phyloP scores from a whole-genome alignment of 1,284 basidiomycete species.

The Chiua sp. region DNA sequence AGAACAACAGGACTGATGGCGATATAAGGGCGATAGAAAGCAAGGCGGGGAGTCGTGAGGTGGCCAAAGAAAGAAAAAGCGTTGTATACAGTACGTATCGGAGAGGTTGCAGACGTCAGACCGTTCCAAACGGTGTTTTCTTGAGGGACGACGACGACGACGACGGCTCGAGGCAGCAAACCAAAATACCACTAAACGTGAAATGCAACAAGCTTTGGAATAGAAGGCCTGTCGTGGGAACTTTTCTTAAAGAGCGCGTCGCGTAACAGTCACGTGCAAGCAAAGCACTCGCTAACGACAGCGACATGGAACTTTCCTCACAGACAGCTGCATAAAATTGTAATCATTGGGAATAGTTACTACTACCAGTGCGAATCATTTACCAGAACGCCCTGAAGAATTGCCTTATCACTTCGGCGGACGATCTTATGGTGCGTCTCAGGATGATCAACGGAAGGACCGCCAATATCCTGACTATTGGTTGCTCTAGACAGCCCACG shows the following conservation, averaged over 20 bases:
- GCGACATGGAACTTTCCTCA: too few relatives aligned
- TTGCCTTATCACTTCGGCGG: too few relatives aligned
- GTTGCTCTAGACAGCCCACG: too few relatives aligned
- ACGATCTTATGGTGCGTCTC: too few relatives aligned
- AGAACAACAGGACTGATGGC: slow-evolving; percentile 21
- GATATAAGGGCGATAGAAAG: slow-evolving; percentile 34
- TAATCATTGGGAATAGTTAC: too few relatives aligned
- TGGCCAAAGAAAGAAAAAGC: slow-evolving; percentile 24
- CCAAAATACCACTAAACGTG: slow-evolving; percentile 34
- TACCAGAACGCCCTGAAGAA: too few relatives aligned
- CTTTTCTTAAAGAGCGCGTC: slow-evolving; percentile 40
- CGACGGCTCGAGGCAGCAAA: slow-evolving; percentile 15
- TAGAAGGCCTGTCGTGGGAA: slow-evolving; percentile 34
- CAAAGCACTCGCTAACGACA: slow-evolving; percentile 22
- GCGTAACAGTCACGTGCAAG: slow-evolving; percentile 40
- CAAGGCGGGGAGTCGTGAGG: slow-evolving; percentile 18
- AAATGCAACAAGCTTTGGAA: slow-evolving; percentile 32
- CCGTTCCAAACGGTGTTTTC: slow-evolving; percentile 10
- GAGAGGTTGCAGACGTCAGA: slow-evolving; percentile 4
- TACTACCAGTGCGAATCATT: too few relatives aligned
- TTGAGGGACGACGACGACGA: slow-evolving; percentile 12
- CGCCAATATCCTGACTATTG: too few relatives aligned
- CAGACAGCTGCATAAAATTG: too few relatives aligned
- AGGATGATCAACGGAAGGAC: too few relatives aligned
- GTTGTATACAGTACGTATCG: slow-evolving; percentile 20